Evolutionary conservation across 257 asterid genomes (phyloP).

Genomic region (Ballota nigra): DNA sequence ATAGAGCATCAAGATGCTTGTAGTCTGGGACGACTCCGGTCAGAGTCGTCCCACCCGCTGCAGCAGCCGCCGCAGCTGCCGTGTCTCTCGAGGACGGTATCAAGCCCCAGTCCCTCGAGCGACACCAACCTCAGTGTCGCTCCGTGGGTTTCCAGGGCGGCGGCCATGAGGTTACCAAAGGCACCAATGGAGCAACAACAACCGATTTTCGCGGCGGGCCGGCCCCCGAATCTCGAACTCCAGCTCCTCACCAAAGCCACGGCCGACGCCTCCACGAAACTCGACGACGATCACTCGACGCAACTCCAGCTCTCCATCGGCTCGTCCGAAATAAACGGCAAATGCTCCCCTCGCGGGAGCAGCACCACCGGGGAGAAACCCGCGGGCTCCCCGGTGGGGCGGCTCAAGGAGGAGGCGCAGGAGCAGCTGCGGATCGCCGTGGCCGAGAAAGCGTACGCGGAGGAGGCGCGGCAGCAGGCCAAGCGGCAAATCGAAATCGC

Average conservation of each 20-base stretch:
- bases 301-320: conserved; percentile 57
- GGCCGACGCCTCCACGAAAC: not conserved
- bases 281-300: conserved; percentile 25
- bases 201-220: not conserved
- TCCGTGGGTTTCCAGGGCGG: conserved; percentile 16
- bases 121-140: conserved; percentile 35
- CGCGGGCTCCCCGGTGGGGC: not conserved
- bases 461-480: conserved; percentile 54
- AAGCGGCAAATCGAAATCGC: conserved; percentile 59
- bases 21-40: conserved; percentile 40
- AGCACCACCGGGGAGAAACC: conserved; percentile 5
- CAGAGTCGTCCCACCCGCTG: conserved; percentile 37
- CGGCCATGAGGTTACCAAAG: not conserved
- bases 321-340: conserved; percentile 31
- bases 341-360: conserved; percentile 25
- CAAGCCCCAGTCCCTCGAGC: conserved; percentile 61
- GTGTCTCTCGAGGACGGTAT: conserved; percentile 50
- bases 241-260: conserved; percentile 49
- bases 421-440: conserved; percentile 47
- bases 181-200: not conserved
- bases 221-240: conserved; percentile 52
- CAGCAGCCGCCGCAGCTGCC: conserved; percentile 28
- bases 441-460: conserved; percentile 69
- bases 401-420: conserved; percentile 31
- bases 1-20: conserved; percentile 79